Conservation (phyloP, 139 green algal species). For the Tetradesmus lagerheimii region DNA sequence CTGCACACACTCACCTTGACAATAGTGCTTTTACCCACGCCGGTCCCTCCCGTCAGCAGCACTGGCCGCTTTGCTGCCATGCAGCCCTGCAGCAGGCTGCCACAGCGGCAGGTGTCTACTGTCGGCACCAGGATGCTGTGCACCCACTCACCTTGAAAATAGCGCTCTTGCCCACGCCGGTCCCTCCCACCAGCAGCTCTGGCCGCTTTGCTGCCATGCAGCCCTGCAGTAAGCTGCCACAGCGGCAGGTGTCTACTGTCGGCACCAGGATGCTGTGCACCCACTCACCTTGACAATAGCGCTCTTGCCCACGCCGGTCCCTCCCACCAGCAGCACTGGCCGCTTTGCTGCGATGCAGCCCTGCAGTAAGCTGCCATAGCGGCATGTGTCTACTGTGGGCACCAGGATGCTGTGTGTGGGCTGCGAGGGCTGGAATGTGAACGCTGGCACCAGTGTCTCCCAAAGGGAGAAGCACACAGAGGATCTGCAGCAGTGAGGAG, state of each 20-base stretch:
- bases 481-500: not conserved
- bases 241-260: no score
- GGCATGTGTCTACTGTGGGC: constrained; percentile 80
- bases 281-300: constrained; percentile 59
- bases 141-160: constrained; percentile 67
- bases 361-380: constrained; percentile 51
- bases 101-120: no score
- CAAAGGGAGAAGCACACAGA: not conserved
- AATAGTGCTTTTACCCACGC: constrained; percentile 84
- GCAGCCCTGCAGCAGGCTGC: no score
- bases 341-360: constrained; percentile 49
- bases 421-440: not conserved
- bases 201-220: no score
- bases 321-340: constrained; percentile 53
- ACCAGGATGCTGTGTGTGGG: constrained; percentile 68
- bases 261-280: no score
- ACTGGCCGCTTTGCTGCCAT: no score
- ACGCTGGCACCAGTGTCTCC: not conserved
- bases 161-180: constrained; percentile 83
- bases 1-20: no score
- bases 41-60: constrained; percentile 74
- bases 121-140: no score
- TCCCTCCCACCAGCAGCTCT: constrained; percentile 72
- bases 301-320: constrained; percentile 85
- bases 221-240: no score